A percentile compares a stretch with the other conserved stretches of the same genome.
Conservation (phyloP, 2,329 filamentous ascomycete genomes). For the Aschersonia sp. region DNA sequence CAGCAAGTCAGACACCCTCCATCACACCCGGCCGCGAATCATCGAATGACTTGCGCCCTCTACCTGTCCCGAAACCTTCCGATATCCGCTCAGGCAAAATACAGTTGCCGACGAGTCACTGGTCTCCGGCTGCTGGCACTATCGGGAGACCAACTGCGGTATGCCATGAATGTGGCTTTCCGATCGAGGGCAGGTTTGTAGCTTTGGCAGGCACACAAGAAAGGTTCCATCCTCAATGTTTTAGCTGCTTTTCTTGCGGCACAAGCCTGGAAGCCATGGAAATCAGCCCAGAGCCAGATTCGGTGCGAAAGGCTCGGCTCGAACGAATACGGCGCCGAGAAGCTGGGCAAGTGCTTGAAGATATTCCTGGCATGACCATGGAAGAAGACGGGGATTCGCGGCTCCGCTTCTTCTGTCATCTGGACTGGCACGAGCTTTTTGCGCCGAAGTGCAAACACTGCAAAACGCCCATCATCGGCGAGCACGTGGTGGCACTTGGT, state of each 20-base stretch:
- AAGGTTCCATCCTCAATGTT: conserved; percentile 89
- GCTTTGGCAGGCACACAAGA: conserved; percentile 56
- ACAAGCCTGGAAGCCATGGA: conserved; percentile 87
- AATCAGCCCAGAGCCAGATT: conserved; percentile 82
- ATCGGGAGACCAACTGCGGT: conserved; percentile 46
- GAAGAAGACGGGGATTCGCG: conserved; percentile 59
- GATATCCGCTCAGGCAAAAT: conserved; percentile 18
- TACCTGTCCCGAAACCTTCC: conserved; percentile 30
- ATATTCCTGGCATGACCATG: conserved; percentile 47
- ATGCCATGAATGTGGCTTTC: conserved; percentile 70
- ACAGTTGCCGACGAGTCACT: conserved; percentile 35
- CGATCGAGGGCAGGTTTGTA: conserved; percentile 84
- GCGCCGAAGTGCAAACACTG: conserved; percentile 90
- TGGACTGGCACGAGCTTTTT: conserved; percentile 96
- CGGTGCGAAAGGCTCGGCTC: conserved; percentile 54
- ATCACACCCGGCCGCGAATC: conserved; percentile 28
- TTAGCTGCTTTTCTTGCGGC: conserved; percentile 75
- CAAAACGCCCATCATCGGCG: conserved; percentile 89
- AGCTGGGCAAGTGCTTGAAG: conserved; percentile 42
- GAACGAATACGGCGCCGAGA: conserved; percentile 53
- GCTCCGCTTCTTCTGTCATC: conserved; percentile 84
- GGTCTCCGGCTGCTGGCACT: conserved; percentile 38
- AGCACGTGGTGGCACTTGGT: conserved; percentile 85
- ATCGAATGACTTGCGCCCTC: conserved; percentile 12
- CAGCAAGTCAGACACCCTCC: conserved; percentile 27